These are phyloP conservation scores for Aspergillus sp. DNA, from an alignment of 2,329 filamentous ascomycete genomes.

Conservation along the genomic window DNA sequence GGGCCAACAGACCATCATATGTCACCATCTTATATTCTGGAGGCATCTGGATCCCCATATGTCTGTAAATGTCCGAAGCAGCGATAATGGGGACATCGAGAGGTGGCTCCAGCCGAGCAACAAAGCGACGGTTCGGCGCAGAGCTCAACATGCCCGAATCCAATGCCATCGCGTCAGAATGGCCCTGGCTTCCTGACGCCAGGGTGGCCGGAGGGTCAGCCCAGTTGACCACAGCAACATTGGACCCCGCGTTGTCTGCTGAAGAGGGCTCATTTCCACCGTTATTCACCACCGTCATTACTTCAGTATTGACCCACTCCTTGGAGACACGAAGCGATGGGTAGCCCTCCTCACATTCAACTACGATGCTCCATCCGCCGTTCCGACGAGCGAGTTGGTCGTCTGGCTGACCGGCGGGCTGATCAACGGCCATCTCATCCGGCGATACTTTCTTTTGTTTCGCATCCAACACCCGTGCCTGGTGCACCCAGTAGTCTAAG, in stretches of 20 bases:
- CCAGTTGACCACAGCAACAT: constrained; percentile 36
- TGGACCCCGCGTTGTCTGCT: constrained; percentile 21
- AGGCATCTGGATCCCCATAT: constrained; percentile 38
- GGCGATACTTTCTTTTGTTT: constrained; percentile 24
- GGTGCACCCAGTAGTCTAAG: constrained; percentile 44
- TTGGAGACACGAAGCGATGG: constrained; percentile 45
- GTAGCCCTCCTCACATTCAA: constrained; percentile 47
- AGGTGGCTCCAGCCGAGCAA: constrained; percentile 42
- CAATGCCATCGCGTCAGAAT: constrained; percentile 36
- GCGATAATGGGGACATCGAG: constrained; percentile 43
- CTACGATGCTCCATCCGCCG: constrained; percentile 35
- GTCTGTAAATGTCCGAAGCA: constrained; percentile 41
- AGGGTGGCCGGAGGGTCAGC: constrained; percentile 39
- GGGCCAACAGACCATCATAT: constrained; percentile 40
- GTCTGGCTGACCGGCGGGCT: constrained; percentile 17
- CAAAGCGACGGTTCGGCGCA: constrained; percentile 44
- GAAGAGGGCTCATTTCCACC: constrained; percentile 20
- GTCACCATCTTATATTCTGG: constrained; percentile 40
- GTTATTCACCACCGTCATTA: constrained; percentile 29
- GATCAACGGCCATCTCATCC: constrained; percentile 36
- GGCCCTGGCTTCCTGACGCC: constrained; percentile 29
- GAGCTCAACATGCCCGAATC: constrained; percentile 37
- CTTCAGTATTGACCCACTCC: constrained; percentile 41
- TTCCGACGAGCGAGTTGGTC: constrained; percentile 19
- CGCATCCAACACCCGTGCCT: constrained; percentile 33